Conservation (phyloP, 1,284 basidiomycete genomes). For the Cutaneotrichosporon cutaneum region DNA sequence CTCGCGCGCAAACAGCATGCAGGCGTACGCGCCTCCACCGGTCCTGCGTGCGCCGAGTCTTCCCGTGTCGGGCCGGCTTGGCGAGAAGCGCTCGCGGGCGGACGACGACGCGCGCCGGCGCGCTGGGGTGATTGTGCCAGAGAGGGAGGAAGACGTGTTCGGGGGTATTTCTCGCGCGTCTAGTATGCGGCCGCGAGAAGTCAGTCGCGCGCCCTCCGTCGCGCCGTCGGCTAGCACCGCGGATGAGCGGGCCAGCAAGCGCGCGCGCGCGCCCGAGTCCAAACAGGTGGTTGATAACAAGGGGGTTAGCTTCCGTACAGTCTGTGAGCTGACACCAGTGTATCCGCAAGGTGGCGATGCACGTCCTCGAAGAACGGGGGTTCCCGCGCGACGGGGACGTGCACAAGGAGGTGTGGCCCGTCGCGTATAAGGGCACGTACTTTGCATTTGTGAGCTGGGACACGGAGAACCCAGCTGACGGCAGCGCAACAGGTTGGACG, state of each 20-base stretch:
- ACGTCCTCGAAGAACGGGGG: conserved; percentile 37
- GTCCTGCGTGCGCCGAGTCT: conserved; percentile 32
- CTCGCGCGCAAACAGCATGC: conserved; percentile 31
- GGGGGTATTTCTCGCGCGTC: conserved; percentile 16
- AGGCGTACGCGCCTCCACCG: conserved; percentile 30
- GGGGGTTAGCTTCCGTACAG: conserved; percentile 9
- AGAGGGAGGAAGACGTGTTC: conserved; percentile 46
- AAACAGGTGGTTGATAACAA: conserved; percentile 25
- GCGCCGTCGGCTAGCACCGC: conserved; percentile 3
- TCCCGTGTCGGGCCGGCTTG: conserved; percentile 36
- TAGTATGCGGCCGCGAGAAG: neutral
- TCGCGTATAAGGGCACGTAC: conserved; percentile 43
- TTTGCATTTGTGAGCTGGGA: conserved; percentile 47
- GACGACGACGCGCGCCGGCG: conserved; percentile 30
- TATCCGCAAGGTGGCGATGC: conserved; percentile 45
- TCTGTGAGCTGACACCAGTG: conserved; percentile 24
- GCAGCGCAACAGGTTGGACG: conserved; percentile 23
- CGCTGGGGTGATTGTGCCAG: conserved; percentile 33
- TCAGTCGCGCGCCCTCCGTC: conserved; percentile 11
- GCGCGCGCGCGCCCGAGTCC: conserved; percentile 14
- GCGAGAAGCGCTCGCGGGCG: conserved; percentile 39
- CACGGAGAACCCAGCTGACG: conserved; percentile 15
- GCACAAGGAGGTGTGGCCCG: conserved; percentile 50
- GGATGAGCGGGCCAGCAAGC: neutral
- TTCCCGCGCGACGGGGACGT: conserved; percentile 33